A percentile compares a stretch with the other conserved stretches of the same genome.
These are phyloP conservation scores for Quercus aquifolioides DNA, from an alignment of 306 rosid species.

Conservation along the genomic window DNA sequence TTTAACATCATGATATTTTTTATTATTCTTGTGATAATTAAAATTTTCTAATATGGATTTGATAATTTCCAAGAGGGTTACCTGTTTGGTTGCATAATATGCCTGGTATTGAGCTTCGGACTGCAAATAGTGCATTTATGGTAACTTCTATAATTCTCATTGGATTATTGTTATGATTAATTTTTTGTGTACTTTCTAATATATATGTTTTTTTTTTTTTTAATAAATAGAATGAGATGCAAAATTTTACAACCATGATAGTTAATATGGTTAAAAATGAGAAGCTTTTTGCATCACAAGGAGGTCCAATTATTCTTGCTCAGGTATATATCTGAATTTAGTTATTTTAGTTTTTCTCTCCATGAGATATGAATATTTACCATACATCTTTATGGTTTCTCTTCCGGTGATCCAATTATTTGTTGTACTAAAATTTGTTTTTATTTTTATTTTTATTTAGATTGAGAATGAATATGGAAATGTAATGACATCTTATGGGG, in stretches of 20 bases:
- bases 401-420: neutral
- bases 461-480: conserved; percentile 63
- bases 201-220: neutral
- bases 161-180: neutral
- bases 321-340: conserved; percentile 23
- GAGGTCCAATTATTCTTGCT: conserved; percentile 49
- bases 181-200: neutral
- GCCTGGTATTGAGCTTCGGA: conserved; percentile 47
- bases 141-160: conserved; percentile 10
- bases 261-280: conserved; percentile 48
- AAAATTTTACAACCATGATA: conserved; percentile 46
- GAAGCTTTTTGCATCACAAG: conserved; percentile 59
- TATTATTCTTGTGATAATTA: neutral
- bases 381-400: no score
- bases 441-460: neutral
- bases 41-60: neutral
- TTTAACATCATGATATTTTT: neutral
- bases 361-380: no score
- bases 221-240: conserved; percentile 45
- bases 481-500: conserved; percentile 24
- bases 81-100: conserved; percentile 61
- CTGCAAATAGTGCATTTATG: conserved; percentile 42
- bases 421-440: neutral
- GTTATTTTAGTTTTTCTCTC: no score
- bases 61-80: conserved; percentile 31